Percentiles rank a stretch among this genome's conserved stretches.
These are phyloP conservation scores for Mycosphaerella sp. DNA, from an alignment of 2,329 filamentous ascomycete genomes.

Conservation along the genomic window DNA sequence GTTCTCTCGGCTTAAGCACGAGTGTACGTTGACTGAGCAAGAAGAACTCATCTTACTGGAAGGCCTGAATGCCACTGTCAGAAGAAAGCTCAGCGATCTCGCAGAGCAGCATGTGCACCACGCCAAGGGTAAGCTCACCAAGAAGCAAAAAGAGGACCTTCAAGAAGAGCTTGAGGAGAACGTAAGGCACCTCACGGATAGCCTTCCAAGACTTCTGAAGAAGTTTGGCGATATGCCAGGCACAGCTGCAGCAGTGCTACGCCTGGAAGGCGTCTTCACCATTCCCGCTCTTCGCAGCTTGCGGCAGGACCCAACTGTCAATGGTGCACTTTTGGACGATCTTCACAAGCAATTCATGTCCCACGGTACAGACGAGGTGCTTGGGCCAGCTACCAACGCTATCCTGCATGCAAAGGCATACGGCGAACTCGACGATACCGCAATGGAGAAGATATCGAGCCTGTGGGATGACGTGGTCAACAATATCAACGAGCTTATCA, in stretches of 20 bases:
- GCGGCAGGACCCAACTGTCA: conserved; percentile 75
- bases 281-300: conserved; percentile 83
- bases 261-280: conserved; percentile 79
- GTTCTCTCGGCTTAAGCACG: conserved; percentile 60
- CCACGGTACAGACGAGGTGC: conserved; percentile 80
- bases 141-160: conserved; percentile 55
- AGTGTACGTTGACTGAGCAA: conserved; percentile 64
- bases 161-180: conserved; percentile 70
- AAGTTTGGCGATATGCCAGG: conserved; percentile 89
- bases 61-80: conserved; percentile 76
- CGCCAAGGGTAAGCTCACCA: conserved; percentile 49
- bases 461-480: conserved; percentile 82
- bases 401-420: conserved; percentile 79
- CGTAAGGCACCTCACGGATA: conserved; percentile 66
- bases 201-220: conserved; percentile 79
- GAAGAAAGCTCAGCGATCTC: conserved; percentile 61
- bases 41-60: conserved; percentile 86
- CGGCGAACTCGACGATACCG: conserved; percentile 80
- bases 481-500: conserved; percentile 61
- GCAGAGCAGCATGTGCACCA: conserved; percentile 56
- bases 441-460: conserved; percentile 69
- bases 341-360: conserved; percentile 89
- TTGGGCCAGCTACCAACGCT: conserved; percentile 75
- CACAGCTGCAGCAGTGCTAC: conserved; percentile 77
- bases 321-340: conserved; percentile 76